Percentiles rank a stretch among this genome's conserved stretches.
These are phyloP conservation scores for Rehmannia glutinosa DNA, from an alignment of 257 asterid species.

Conservation along the genomic window DNA sequence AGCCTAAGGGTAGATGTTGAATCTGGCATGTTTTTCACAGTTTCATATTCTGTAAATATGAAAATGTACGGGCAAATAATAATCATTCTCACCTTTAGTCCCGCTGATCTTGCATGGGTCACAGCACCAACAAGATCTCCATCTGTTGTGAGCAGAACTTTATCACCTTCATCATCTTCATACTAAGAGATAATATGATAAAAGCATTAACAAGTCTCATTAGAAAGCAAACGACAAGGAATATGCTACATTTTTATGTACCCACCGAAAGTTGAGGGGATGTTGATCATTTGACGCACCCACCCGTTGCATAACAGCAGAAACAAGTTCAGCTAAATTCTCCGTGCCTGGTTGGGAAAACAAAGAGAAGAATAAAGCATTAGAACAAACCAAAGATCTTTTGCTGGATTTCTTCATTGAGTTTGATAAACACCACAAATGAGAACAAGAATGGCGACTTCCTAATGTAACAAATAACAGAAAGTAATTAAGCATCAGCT, in stretches of 20 bases:
- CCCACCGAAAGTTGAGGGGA: slow-evolving; percentile 82
- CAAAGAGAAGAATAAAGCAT: slow-evolving; percentile 3
- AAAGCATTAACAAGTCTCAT: slow-evolving; percentile 12
- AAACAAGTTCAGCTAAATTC: slow-evolving; percentile 68
- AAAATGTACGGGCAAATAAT: slow-evolving; percentile 1
- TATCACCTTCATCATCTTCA: slow-evolving; percentile 97
- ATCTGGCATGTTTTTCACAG: not conserved
- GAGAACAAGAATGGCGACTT: not conserved
- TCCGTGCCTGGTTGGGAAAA: slow-evolving; percentile 55
- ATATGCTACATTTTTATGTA: slow-evolving; percentile 6
- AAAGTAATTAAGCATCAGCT: no score
- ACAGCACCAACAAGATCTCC: slow-evolving; percentile 84
- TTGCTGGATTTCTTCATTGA: slow-evolving; percentile 1
- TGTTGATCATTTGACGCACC: slow-evolving; percentile 42
- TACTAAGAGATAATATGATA: slow-evolving; percentile 45
- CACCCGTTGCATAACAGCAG: slow-evolving; percentile 69
- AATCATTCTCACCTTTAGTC: slow-evolving; percentile 56
- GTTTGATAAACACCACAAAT: no score
- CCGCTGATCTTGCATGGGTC: slow-evolving; percentile 56
- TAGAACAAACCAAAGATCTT: slow-evolving; percentile 1
- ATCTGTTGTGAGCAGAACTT: slow-evolving; percentile 76
- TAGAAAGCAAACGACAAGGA: not conserved
- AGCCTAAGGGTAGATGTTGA: not conserved
- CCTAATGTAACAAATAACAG: not conserved
- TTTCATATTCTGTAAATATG: not conserved